Base-by-base conservation (phyloP, 345 rosid species). In the Hevea brasiliensis region DNA sequence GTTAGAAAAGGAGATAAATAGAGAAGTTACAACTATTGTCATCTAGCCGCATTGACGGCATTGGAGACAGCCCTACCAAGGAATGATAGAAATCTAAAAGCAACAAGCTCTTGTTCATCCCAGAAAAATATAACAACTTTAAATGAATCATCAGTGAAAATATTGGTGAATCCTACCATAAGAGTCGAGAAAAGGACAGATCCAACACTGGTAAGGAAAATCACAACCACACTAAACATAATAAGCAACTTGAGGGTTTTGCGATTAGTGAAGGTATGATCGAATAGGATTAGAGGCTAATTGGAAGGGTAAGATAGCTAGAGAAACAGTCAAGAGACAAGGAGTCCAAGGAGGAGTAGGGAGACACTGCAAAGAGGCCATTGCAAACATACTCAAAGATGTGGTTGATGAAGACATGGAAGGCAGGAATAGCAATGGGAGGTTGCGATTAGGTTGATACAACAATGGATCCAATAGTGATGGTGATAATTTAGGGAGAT, bases 161-260 rank as follows among this genome's bases (percentile, higher is more conserved):
- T 82, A 64, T 89, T 68, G 1, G 84, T 92, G 14, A 82, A 45
- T 8, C 97, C 94, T 29, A 85, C 77, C 85, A 89, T 68, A 12
- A 91, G 73, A 72, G 92, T 94, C 11, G 94, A 88, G 44, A 91
- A 88, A 24, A 88, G 79, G 21, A 91, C 77, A 45, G 94, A 89
- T 78, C 97, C 94, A 27, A 91, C 97, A 40, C 82, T 84, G 1
- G 97, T 89, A 24, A 91, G 85, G 74, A 91, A 91, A 4, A 91
- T 53, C 7, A 91, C 92, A 62, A 91, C 84, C 41, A 89, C 71
- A 66, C 91, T 91, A 17, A 85, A 74, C 24, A 88, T 41, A 17
- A 87, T 64, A 53, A 91, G 84, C 42, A 88, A 65, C 4, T 91
- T 91, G 0, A 91, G 85, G n/a, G 97, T 91, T 74, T 91, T 94